A percentile compares a stretch with the other conserved stretches of the same genome.
Conservation (phyloP, 2,329 filamentous ascomycete genomes). For the Pseudogymnoascus sp. region DNA sequence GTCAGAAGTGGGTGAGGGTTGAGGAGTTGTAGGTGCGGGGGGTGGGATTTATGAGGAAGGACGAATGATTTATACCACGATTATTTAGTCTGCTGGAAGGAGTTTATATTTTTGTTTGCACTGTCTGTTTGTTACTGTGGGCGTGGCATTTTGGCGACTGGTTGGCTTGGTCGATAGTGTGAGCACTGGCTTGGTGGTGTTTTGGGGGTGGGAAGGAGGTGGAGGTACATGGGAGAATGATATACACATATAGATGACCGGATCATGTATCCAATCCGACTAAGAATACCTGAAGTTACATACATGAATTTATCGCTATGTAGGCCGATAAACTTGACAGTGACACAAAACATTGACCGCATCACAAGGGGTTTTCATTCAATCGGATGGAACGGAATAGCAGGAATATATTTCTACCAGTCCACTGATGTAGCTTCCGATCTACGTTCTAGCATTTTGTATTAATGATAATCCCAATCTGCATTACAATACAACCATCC, state of each 20-base stretch:
- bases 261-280: neutral
- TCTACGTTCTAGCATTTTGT: neutral
- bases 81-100: neutral
- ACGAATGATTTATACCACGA: slow-evolving; percentile 1
- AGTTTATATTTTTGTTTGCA: neutral
- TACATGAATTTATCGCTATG: neutral
- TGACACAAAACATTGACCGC: neutral
- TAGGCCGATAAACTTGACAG: neutral
- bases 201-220: neutral
- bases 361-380: neutral
- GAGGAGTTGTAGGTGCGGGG: neutral
- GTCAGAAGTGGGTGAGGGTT: slow-evolving; percentile 20
- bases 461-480: neutral
- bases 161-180: neutral
- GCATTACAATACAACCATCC: neutral
- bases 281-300: neutral
- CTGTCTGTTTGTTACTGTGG: neutral
- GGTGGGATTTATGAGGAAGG: neutral
- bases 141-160: neutral
- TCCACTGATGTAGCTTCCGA: neutral
- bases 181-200: neutral
- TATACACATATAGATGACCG: slow-evolving; percentile 1
- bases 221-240: neutral
- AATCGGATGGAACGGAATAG: neutral
- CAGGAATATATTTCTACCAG: neutral